Base-by-base conservation (phyloP, 2,329 filamentous ascomycete genomes). In the Aspergillus ochraceoroseus region DNA sequence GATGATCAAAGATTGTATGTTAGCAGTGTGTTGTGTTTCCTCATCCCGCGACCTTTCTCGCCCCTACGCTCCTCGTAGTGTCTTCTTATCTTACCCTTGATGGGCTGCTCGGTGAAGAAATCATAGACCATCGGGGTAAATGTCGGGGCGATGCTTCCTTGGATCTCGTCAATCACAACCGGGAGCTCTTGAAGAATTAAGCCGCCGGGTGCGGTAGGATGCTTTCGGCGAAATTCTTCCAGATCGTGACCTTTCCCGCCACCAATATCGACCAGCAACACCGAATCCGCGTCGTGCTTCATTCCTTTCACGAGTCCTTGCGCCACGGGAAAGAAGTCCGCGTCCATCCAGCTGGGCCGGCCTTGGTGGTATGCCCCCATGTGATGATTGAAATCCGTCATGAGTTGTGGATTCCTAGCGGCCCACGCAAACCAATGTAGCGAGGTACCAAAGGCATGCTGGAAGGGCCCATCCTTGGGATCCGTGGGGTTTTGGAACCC, bases 181-280 rank as follows among this genome's bases (percentile, higher is more conserved):
- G 66, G 62, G 4, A 71, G 56, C 44, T 77, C 75, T 47, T 78
- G 72, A 0, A 77, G 56, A 1, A 77, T 53, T 2, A 76, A 52
- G 3, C 62, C 57, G 1, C 73, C 72, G 0, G 65, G 63, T 0
- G 58, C 52, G 0, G 61, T 35, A 0, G 68, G 64, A 44, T 65
- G 63, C 32, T 66, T 64, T 0, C 49, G 46, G 2, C 37, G 57
- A 41, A 73, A 65, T 26, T 66, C 57, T 2, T 49, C 46, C 4
- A 70, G 41, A 44, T 72, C 64, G 41, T 72, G 66, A 4, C 70
- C 68, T 0, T 62, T 34, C 20, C 59, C 57, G 2, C 69, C 70
- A 6, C 67, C 70, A 1, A 73, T 55, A 43, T 74, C 70, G 2
- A 73, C 67, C 2, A 66, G 41, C 1, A 62, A 48, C 5, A 61